These are phyloP conservation scores for Angomonas ambiguus DNA, from an alignment of 208 protist species.

Conservation along the genomic window DNA sequence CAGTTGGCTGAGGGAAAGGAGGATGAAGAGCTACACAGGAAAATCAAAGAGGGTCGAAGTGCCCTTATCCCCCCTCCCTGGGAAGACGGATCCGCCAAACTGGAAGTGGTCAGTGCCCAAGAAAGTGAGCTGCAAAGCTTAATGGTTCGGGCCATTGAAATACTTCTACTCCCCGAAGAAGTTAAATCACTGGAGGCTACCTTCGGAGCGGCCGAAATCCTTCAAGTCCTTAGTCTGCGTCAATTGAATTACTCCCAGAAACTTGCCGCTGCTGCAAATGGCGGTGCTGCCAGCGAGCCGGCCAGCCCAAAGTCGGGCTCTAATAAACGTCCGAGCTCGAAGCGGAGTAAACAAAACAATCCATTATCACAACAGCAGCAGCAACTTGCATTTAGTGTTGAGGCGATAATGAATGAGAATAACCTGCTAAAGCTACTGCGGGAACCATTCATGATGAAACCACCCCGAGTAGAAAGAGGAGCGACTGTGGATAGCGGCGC, in stretches of 20 bases:
- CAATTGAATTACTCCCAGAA: not conserved
- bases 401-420: not conserved
- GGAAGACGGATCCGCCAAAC: not conserved
- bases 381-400: not conserved
- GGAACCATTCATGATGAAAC: not conserved
- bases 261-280: not conserved
- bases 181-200: conserved; percentile 28
- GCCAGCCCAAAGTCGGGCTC: not conserved
- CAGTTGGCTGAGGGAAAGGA: not conserved
- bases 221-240: not conserved
- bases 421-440: not conserved
- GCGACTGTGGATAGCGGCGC: not conserved
- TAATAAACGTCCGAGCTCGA: not conserved
- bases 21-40: not conserved
- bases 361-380: not conserved
- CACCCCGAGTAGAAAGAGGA: not conserved
- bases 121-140: not conserved
- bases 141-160: conserved; percentile 13
- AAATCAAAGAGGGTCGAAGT: not conserved
- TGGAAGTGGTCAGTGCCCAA: not conserved
- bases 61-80: conserved; percentile 1
- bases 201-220: conserved; percentile 17
- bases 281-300: not conserved
- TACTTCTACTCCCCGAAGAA: conserved; percentile 37
- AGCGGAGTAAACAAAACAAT: not conserved